Percentiles rank a stretch among this genome's conserved stretches.
These are phyloP conservation scores for Protostelium mycophagum DNA, from an alignment of 78 protist genomes.

Conservation along the genomic window DNA sequence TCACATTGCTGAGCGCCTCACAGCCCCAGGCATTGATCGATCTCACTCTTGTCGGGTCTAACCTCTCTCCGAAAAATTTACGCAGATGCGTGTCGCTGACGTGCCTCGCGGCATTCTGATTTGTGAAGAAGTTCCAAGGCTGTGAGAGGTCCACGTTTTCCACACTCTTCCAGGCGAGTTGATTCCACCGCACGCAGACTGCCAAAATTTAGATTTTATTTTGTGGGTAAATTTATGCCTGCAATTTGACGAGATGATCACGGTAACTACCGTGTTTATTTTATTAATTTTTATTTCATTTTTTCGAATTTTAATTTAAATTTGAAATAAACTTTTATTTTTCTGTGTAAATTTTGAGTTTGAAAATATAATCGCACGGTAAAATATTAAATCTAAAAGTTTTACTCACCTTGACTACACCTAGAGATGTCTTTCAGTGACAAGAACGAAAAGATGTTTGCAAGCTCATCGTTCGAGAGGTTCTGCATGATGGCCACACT, in stretches of 20 bases:
- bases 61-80: background rate
- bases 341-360: too few relatives aligned
- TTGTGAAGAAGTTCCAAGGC: background rate
- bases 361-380: too few relatives aligned
- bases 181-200: background rate
- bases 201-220: background rate
- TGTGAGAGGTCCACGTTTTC: background rate
- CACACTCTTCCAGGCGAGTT: background rate
- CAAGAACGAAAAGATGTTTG: background rate
- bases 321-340: too few relatives aligned
- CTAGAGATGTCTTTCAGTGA: background rate
- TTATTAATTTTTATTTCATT: too few relatives aligned
- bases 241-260: too few relatives aligned
- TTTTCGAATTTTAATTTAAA: too few relatives aligned
- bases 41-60: background rate
- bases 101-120: background rate
- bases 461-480: background rate
- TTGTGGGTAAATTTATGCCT: too few relatives aligned
- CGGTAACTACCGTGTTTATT: too few relatives aligned
- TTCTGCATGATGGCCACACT: too few relatives aligned
- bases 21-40: background rate
- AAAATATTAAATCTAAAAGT: too few relatives aligned
- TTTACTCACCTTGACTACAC: background rate
- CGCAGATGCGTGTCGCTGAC: background rate
- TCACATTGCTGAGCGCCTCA: background rate